Base-by-base conservation (phyloP, 331 rosid genomes). In the Quercus phellos region DNA sequence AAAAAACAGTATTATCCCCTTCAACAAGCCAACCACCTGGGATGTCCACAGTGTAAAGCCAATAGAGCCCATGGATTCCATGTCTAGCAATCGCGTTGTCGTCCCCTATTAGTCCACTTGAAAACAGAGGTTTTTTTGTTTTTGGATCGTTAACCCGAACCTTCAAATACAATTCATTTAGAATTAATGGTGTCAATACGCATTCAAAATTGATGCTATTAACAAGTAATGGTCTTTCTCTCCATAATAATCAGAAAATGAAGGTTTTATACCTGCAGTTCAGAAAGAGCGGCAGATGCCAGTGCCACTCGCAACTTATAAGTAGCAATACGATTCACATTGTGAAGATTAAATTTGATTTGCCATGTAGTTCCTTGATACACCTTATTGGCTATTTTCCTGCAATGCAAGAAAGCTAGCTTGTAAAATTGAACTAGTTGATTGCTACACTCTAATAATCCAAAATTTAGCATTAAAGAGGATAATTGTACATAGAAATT, bases 301-400 rank as follows among this genome's bases (percentile, higher is more conserved):
- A 94, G 61, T 84, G 99, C 97, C 58, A 94, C 54, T 67, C 95
- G 88, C 42, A 94, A 85, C 75, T 77, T 87, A 77, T 89, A 94
- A 72, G 43, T 79, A 4, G 86, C 80, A 30, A 19, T 84, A 53
- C 59, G 70, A 78, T 86, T 79, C 72, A 86, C 86, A 53, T 55
- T 80, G 80, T 82, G 88, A 50, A 90, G 94, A 53, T 80, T 75
- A 85, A 94, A 94, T 78, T 87, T 85, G 76, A 94, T 90, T 80
- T 90, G 91, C 99, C 99, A 94, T 2, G 99, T 94, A 35, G 97
- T 92, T 84, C 94, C 99, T 84, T 88, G 86, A 77, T 87, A 90
- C 74, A 82, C 84, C 24, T 84, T 91, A 24, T 80, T 86, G 8
- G 67, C 91, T 84, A 83, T 88, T 86, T 91, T 92, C 85, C 98